phyloP scores from a whole-genome alignment of 2,329 filamentous ascomycete species.

The Fusarium palustre region DNA sequence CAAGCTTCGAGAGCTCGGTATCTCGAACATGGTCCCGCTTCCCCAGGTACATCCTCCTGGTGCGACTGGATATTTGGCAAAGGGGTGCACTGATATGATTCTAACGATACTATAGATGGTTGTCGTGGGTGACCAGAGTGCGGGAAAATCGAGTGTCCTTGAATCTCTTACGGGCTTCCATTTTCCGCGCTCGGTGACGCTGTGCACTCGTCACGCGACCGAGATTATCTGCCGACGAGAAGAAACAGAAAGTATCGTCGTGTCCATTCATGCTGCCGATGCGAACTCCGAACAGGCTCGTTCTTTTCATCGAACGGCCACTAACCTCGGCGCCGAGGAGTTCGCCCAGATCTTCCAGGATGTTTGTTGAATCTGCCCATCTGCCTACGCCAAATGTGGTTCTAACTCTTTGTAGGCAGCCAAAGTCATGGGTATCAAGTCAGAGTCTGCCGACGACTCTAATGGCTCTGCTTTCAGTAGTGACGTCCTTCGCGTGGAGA shows the following conservation, averaged over 20 bases:
- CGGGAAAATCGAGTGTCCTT: conserved; percentile 86
- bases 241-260: conserved; percentile 47
- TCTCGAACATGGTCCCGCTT: conserved; percentile 52
- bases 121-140: conserved; percentile 86
- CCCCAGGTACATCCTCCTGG: conserved; percentile 63
- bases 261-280: conserved; percentile 55
- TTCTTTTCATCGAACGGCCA: conserved; percentile 47
- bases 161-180: conserved; percentile 69
- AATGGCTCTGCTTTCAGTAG: conserved; percentile 57
- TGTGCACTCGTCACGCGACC: conserved; percentile 63
- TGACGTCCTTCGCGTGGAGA: conserved; percentile 57
- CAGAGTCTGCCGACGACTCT: conserved; percentile 7
- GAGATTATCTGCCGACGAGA: conserved; percentile 60
- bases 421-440: conserved; percentile 58
- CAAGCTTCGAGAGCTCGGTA: conserved; percentile 55
- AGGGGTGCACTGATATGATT: background rate
- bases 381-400: fast-evolving
- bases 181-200: conserved; percentile 58
- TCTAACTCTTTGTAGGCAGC: conserved; percentile 51
- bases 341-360: conserved; percentile 57
- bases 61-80: background rate
- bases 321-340: conserved; percentile 41
- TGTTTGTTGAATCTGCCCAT: conserved; percentile 40
- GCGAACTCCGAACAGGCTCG: conserved; percentile 21
- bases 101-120: conserved; percentile 67